phyloP scores from a whole-genome alignment of 2,329 filamentous ascomycete genomes.

The Exophiala oligosperma region DNA sequence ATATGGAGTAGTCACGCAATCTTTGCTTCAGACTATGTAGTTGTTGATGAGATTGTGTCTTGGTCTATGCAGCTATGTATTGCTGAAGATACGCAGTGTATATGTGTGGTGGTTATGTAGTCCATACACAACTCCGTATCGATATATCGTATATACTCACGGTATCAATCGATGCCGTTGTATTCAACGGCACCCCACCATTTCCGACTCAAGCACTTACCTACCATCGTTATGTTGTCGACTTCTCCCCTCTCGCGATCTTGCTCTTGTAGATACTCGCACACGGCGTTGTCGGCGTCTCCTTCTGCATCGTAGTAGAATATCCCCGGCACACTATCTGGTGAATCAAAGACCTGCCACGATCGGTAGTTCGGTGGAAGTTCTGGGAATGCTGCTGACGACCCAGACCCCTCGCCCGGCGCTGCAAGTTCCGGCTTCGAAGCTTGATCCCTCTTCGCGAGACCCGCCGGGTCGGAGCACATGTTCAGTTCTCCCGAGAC shows the following conservation, averaged over 20 bases:
- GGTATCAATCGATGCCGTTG: not conserved
- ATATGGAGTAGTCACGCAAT: too few species aligned
- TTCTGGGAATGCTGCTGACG: not conserved
- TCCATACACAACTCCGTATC: too few species aligned
- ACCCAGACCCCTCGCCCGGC: not conserved
- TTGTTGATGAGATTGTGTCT: too few species aligned
- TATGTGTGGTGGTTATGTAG: too few species aligned
- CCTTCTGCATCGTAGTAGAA: constrained; percentile 23
- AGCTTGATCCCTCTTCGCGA: constrained; percentile 2
- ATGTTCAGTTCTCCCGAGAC: constrained; percentile 14
- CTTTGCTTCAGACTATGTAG: too few species aligned
- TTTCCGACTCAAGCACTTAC: constrained; percentile 10
- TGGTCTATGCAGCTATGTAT: too few species aligned
- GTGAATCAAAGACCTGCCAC: constrained; percentile 15
- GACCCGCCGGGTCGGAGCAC: constrained; percentile 1
- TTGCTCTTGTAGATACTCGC: constrained; percentile 8
- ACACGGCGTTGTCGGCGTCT: constrained; percentile 19
- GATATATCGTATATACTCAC: not conserved
- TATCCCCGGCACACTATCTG: constrained; percentile 10
- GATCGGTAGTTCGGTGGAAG: constrained; percentile 11
- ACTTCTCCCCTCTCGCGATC: constrained; percentile 6
- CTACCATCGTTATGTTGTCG: constrained; percentile 13
- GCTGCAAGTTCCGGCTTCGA: not conserved
- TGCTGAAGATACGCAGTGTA: too few species aligned
- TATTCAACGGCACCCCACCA: constrained; percentile 6